Base-by-base conservation (phyloP, 345 rosid species). In the Reutealis trisperma region DNA sequence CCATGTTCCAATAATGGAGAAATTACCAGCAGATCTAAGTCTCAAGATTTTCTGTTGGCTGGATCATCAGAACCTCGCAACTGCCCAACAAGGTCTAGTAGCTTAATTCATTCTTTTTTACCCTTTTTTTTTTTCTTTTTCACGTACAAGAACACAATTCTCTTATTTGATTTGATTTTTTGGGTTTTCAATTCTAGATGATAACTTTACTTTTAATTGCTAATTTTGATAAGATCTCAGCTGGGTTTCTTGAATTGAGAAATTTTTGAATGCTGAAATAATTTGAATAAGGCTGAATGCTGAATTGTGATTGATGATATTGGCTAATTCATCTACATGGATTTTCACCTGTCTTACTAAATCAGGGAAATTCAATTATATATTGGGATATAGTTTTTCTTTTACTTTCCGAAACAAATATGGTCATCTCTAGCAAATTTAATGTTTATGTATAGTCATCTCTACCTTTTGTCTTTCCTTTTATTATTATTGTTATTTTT, bases 61-160 rank as follows among this genome's bases (percentile, higher is more conserved):
- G 81, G 88, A 89, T 86, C 86, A 85, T 62, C 88, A 82, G 74
- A 80, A 74, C 70, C 89, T 89, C 68, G 89, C 88, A 9, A 5
- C 86, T 67, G 86, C 88, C 41, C 85, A 81, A 12, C 89, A 83
- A 83, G 92, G 90, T 89, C 34, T 57, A 80, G 1, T 30, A 19
- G 41, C 42, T 44, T 21, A 5, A n/a, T 60, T 57, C 2, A 1
- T 54, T 24, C 22, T 8, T 41, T 14, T 25, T 59, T n/a, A n/a
- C n/a, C n/a, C n/a, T n/a, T n/a, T n/a, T n/a, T n/a, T 44, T 12
- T 27, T 27, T 8, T 13, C 24, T 22, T 19, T 71, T 16, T 61
- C 21, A 8, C 18, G 11, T 54, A 55, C 12, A 41, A 58, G 25
- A 45, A 0, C 27, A 25, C 15, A 63, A 49, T 21, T 74, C 9